Conservation (phyloP, 306 rosid species). For the Oemleria cerasiformis region DNA sequence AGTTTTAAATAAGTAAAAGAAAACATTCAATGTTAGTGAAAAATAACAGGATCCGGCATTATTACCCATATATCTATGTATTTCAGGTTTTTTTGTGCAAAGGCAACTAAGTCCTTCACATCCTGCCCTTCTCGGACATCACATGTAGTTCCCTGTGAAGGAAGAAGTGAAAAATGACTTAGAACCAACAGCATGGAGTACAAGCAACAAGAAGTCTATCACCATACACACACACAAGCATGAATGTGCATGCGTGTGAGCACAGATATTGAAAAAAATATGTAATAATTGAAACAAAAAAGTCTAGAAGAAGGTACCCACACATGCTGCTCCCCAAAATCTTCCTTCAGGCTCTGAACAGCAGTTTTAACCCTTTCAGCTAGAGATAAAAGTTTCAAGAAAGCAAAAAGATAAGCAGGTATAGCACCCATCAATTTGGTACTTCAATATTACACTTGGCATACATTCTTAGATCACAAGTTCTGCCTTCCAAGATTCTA, state of each 20-base stretch:
- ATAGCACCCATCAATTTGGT: constrained; percentile 12
- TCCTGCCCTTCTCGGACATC: constrained; percentile 82
- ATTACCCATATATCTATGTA: constrained; percentile 89
- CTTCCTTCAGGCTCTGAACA: constrained; percentile 53
- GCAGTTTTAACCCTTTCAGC: constrained; percentile 68
- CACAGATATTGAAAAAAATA: neutral
- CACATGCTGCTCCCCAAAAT: constrained; percentile 89
- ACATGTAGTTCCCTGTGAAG: constrained; percentile 71
- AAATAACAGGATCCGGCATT: neutral
- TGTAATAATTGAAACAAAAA: constrained; percentile 4
- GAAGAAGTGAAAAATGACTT: constrained; percentile 8
- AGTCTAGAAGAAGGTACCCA: constrained; percentile 82
- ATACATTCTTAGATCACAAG: constrained; percentile 16
- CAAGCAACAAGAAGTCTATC: constrained; percentile 19
- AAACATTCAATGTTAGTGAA: neutral
- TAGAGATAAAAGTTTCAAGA: constrained; percentile 30
- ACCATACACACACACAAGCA: neutral
- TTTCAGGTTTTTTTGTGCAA: constrained; percentile 65
- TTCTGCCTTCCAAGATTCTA: neutral
- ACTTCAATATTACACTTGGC: constrained; percentile 7
- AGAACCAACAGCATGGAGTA: constrained; percentile 25
- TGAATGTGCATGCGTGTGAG: neutral
- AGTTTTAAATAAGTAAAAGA: neutral
- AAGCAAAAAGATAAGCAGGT: constrained; percentile 4
- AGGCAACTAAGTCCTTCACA: constrained; percentile 76